Evolutionary conservation across 331 rosid species (phyloP).

Genomic region (Quercus tomentella): DNA sequence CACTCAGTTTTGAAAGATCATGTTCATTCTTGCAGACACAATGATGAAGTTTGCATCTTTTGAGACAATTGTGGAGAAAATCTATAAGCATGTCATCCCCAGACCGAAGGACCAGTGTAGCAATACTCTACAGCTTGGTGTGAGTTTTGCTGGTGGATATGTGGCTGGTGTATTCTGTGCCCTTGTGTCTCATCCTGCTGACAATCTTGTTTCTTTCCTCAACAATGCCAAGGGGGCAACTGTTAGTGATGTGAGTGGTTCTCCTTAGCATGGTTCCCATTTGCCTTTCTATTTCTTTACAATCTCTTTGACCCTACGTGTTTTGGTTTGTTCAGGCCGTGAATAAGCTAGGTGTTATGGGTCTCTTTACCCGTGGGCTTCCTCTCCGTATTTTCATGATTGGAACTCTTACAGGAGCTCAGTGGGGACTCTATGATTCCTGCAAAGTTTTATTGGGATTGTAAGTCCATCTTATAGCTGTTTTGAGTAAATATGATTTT

Average conservation of each 20-base stretch:
- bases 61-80: conserved; percentile 66
- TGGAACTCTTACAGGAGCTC: conserved; percentile 56
- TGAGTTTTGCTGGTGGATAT: conserved; percentile 50
- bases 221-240: conserved; percentile 87
- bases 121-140: conserved; percentile 45
- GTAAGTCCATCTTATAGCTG: conserved; percentile 40
- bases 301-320: neutral
- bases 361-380: conserved; percentile 56
- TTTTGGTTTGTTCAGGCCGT: conserved; percentile 30
- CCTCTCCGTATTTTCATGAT: conserved; percentile 56
- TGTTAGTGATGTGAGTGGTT: conserved; percentile 60
- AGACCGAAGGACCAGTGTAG: conserved; percentile 46
- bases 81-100: conserved; percentile 47
- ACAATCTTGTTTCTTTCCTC: conserved; percentile 54
- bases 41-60: conserved; percentile 90
- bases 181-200: conserved; percentile 57
- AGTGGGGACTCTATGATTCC: conserved; percentile 53
- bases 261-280: neutral
- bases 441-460: conserved; percentile 52
- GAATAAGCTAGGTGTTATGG: conserved; percentile 39
- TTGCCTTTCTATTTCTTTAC: neutral
- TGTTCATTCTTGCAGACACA: conserved; percentile 47
- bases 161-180: conserved; percentile 56
- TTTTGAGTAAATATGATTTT: neutral
- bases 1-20: neutral